These are phyloP conservation scores for Aureobasidium sp. DNA, from an alignment of 2,329 filamentous ascomycete species.

Conservation along the genomic window DNA sequence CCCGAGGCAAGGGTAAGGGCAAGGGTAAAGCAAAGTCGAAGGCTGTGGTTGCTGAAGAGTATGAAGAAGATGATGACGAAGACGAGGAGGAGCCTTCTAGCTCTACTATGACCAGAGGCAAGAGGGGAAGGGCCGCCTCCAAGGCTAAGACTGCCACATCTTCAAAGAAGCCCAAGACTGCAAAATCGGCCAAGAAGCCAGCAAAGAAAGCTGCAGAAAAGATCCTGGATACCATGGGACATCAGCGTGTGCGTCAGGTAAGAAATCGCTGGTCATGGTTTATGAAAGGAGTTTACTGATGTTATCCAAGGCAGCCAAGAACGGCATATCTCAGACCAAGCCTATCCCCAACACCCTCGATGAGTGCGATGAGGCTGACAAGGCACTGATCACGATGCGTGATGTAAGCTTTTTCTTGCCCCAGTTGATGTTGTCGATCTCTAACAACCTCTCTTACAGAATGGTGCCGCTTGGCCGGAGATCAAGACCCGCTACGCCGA, in stretches of 20 bases:
- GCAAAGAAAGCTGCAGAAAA: not conserved
- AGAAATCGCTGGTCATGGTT: not conserved
- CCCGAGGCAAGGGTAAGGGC: not conserved
- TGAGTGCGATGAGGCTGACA: conserved; percentile 27
- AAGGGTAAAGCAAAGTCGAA: not conserved
- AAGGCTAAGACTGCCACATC: not conserved
- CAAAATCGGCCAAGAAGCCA: not conserved
- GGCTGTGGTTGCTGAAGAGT: not conserved
- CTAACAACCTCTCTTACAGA: not conserved
- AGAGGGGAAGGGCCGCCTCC: not conserved
- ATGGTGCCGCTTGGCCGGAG: conserved; percentile 22
- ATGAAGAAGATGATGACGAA: not conserved
- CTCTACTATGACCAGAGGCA: not conserved
- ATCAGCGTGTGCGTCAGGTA: not conserved
- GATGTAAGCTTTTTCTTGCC: conserved; percentile 19
- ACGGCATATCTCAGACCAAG: conserved; percentile 20
- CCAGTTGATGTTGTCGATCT: not conserved
- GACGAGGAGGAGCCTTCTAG: not conserved
- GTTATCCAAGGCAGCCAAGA: not conserved
- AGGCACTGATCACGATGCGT: conserved; percentile 25
- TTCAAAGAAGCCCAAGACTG: not conserved
- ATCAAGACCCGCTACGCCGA: conserved; percentile 25
- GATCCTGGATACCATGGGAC: not conserved
- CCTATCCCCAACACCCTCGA: conserved; percentile 22
- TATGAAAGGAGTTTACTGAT: not conserved